Conservation (phyloP, 2,329 filamentous ascomycete genomes). For the Monilinia fructicola region DNA sequence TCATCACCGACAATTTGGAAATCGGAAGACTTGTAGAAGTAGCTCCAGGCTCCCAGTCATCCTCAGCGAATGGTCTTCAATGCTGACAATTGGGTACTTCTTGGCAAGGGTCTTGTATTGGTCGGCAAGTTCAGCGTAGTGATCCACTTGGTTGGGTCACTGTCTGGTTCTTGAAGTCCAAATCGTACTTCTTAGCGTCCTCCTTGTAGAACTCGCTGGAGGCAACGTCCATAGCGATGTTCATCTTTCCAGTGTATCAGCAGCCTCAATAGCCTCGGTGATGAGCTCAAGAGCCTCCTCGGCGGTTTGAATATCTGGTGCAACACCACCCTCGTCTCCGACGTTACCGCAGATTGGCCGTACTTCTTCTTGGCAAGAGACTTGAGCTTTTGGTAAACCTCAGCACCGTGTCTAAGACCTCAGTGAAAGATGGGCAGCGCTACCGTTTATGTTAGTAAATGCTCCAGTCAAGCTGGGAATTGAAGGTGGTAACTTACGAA, state of each 20-base stretch:
- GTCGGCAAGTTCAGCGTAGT: conserved; percentile 96
- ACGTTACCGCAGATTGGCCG: conserved; percentile 97
- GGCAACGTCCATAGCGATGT: conserved; percentile 99
- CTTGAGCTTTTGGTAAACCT: conserved; percentile 99
- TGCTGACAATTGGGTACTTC: conserved; percentile 98
- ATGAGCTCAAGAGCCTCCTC: conserved; percentile 98
- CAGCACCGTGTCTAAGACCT: conserved; percentile 94
- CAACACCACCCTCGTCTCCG: conserved; percentile 98
- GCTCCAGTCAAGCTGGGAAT: conserved; percentile 4
- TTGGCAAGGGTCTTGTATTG: conserved; percentile 82
- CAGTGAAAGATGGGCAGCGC: conserved; percentile 83
- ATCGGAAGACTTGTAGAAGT: conserved; percentile 99
- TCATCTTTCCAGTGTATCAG: conserved; percentile 92
- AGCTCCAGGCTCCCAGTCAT: conserved; percentile 99
- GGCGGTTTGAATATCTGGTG: conserved; percentile 95
- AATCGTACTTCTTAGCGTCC: conserved; percentile 98
- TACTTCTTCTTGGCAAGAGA: conserved; percentile 98
- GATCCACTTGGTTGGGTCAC: conserved; percentile 95
- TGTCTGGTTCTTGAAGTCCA: conserved; percentile 99
- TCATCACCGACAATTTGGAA: conserved; percentile 99
- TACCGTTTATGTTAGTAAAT: conserved; percentile 40
- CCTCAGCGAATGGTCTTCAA: conserved; percentile 99
- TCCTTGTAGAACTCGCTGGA: conserved; percentile 99
- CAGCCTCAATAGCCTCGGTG: conserved; percentile 87
- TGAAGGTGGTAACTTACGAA: conserved; percentile 52